Conservation (phyloP, 129 eudicot genomes). For the Glebionis coronaria region DNA sequence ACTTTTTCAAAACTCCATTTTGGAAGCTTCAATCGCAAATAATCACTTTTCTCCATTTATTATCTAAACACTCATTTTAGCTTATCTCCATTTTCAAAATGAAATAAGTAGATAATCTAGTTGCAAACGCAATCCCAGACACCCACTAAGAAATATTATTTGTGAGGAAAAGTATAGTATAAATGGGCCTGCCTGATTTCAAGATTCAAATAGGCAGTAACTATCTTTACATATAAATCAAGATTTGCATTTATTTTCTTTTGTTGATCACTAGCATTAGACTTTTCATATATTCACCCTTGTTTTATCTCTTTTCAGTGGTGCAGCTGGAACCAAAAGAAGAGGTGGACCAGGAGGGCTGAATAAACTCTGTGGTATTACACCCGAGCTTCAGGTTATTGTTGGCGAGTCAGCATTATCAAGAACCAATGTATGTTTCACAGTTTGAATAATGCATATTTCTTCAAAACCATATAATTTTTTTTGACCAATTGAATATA, state of each 20-base stretch:
- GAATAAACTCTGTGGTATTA: slow-evolving; percentile 81
- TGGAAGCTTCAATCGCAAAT: too few species aligned
- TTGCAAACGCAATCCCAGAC: too few species aligned
- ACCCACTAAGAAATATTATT: too few species aligned
- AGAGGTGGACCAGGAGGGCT: slow-evolving; percentile 96
- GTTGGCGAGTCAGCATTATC: slow-evolving; percentile 82
- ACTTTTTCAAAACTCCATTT: too few species aligned
- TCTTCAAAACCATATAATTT: too few species aligned
- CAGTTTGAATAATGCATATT: background rate
- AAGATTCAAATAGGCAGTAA: background rate
- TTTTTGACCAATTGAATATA: background rate
- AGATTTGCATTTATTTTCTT: background rate
- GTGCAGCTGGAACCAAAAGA: slow-evolving; percentile 58
- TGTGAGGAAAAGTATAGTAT: background rate
- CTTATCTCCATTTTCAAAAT: too few species aligned
- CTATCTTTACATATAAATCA: background rate
- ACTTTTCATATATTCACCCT: slow-evolving; percentile 2
- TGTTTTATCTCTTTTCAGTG: slow-evolving; percentile 36
- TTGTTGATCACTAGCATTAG: background rate
- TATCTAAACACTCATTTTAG: too few species aligned
- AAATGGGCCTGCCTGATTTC: background rate
- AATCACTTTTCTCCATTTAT: too few species aligned
- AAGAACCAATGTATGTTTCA: slow-evolving; percentile 73
- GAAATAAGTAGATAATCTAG: too few species aligned
- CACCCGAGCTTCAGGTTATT: slow-evolving; percentile 80